phyloP scores from a whole-genome alignment of 345 rosid species.

The rapeseed (Brassica napus) region Da-Ae NC_063438.1:4408001-4408500 shows the following conservation, averaged over 20 bases:
- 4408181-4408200: background rate
- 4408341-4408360: conserved; percentile 71
- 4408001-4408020: conserved; percentile 77
- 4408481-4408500: background rate
- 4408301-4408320: conserved; percentile 12
- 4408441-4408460: background rate
- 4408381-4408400: conserved; percentile 83
- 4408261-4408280: background rate
- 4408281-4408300: background rate
- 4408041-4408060: background rate
- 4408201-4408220: background rate
- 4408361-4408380: conserved; percentile 71
- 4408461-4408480: background rate
- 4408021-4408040: conserved; percentile 70
- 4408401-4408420: conserved; percentile 64
- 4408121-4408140: background rate
- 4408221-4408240: background rate
- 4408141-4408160: background rate
- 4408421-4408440: background rate
- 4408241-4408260: background rate
- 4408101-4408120: background rate
- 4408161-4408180: background rate
- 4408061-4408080: background rate
- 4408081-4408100: background rate
- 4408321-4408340: background rate